Conservation (phyloP, 805 yeast species). For the Lipomyces sp. region DNA sequence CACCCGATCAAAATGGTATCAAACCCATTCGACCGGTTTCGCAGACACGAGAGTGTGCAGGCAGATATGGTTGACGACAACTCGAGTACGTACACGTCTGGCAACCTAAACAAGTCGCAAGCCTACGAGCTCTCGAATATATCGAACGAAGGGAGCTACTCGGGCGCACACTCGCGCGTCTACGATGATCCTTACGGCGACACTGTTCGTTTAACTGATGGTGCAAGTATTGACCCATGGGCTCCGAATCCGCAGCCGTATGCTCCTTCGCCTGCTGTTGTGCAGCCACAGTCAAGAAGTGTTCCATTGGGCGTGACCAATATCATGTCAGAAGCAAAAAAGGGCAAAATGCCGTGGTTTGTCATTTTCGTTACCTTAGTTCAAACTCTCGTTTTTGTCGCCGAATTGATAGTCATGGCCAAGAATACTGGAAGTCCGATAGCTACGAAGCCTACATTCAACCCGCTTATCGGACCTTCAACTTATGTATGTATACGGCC, state of each 20-base stretch:
- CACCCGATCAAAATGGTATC: too few species aligned
- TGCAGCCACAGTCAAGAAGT: background rate
- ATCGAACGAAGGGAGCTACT: constrained; percentile 5
- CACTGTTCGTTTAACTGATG: constrained; percentile 19
- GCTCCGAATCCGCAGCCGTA: background rate
- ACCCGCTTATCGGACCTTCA: constrained; percentile 79
- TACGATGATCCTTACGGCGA: constrained; percentile 25
- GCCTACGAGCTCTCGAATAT: constrained; percentile 16
- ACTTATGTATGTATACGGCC: constrained; percentile 47
- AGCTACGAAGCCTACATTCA: constrained; percentile 67
- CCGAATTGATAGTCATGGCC: constrained; percentile 58
- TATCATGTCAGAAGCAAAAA: background rate
- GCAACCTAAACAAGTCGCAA: too few species aligned
- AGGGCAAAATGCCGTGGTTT: constrained; percentile 34
- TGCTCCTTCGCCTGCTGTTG: constrained; percentile 6
- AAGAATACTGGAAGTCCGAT: constrained; percentile 59
- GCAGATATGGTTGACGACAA: too few species aligned
- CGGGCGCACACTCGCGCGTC: constrained; percentile 8
- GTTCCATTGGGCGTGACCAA: background rate
- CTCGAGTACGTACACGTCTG: too few species aligned
- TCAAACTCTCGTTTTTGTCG: constrained; percentile 56
- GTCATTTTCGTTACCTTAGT: constrained; percentile 33
- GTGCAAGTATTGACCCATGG: background rate
- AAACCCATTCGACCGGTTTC: too few species aligned
- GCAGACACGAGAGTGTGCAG: too few species aligned